These are phyloP conservation scores for Grosmannia clavigera DNA, from an alignment of 2,329 filamentous ascomycete species.

Conservation along the genomic window DNA sequence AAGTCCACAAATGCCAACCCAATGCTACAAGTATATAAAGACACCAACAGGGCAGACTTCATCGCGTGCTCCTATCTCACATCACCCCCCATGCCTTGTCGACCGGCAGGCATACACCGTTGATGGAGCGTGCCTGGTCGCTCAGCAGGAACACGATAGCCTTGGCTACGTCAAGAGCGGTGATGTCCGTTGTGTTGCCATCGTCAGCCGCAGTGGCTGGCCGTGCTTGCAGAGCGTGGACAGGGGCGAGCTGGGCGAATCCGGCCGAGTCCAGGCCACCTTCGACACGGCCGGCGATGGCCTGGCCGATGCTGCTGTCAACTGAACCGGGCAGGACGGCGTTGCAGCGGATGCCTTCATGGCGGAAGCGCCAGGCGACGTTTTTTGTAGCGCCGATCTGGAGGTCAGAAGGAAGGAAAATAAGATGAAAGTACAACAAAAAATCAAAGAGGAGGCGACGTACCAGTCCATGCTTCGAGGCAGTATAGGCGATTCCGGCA, in stretches of 20 bases:
- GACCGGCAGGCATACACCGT: conserved; percentile 22
- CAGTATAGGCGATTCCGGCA: conserved; percentile 21
- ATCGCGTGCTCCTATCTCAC: conserved; percentile 5
- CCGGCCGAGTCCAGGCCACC: conserved; percentile 16
- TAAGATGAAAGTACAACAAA: background rate
- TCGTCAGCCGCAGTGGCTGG: conserved; percentile 3
- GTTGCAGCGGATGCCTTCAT: conserved; percentile 32
- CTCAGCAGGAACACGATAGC: conserved; percentile 24
- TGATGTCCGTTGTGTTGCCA: conserved; percentile 12
- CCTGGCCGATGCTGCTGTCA: conserved; percentile 18
- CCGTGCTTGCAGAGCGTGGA: conserved; percentile 19
- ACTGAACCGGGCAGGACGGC: conserved; percentile 26
- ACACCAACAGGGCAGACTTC: no score
- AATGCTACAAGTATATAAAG: no score
- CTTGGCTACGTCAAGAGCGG: conserved; percentile 21
- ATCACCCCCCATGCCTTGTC: conserved; percentile 24
- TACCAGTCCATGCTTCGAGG: conserved; percentile 25
- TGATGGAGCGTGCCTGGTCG: conserved; percentile 23
- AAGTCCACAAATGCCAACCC: no score
- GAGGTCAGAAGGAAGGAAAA: background rate
- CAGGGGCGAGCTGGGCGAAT: conserved; percentile 15
- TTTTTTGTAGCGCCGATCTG: conserved; percentile 33
- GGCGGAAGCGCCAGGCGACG: conserved; percentile 30
- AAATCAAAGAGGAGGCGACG: conserved; percentile 6
- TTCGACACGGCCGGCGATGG: conserved; percentile 10